phyloP scores from a whole-genome alignment of 306 rosid species.

The Rosa persica region DNA sequence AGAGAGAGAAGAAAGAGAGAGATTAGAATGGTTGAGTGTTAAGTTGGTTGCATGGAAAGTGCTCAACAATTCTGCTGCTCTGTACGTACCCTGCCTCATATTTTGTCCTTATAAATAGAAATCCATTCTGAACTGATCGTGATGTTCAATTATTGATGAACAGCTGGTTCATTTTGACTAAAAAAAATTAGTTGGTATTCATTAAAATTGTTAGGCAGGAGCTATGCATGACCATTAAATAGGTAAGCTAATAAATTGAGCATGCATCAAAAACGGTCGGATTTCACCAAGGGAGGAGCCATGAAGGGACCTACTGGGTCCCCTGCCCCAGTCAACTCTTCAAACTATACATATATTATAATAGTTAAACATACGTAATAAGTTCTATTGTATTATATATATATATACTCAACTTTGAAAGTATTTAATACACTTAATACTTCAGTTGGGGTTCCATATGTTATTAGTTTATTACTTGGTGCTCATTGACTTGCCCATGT shows the following conservation, averaged over 20 bases:
- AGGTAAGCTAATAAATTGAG: no score
- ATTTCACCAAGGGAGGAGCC: no score
- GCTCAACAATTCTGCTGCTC: not conserved
- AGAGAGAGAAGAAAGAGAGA: not conserved
- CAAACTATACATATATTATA: no score
- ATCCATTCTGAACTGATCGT: not conserved
- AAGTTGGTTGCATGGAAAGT: constrained; percentile 2
- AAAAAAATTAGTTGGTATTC: not conserved
- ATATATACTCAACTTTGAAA: no score
- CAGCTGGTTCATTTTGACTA: not conserved
- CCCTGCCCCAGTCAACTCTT: no score
- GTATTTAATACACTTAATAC: no score
- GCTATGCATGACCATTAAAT: not conserved
- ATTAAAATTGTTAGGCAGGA: not conserved
- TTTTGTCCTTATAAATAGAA: not conserved
- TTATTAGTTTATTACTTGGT: no score
- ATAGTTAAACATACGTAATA: no score
- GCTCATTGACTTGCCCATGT: no score
- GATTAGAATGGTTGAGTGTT: not conserved
- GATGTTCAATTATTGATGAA: not conserved
- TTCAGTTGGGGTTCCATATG: no score
- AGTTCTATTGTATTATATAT: no score
- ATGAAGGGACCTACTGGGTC: no score
- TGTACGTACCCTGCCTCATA: not conserved
- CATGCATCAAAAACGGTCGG: not conserved